phyloP scores from a whole-genome alignment of 2,329 filamentous ascomycete species.

The Zarea fungicola region DNA sequence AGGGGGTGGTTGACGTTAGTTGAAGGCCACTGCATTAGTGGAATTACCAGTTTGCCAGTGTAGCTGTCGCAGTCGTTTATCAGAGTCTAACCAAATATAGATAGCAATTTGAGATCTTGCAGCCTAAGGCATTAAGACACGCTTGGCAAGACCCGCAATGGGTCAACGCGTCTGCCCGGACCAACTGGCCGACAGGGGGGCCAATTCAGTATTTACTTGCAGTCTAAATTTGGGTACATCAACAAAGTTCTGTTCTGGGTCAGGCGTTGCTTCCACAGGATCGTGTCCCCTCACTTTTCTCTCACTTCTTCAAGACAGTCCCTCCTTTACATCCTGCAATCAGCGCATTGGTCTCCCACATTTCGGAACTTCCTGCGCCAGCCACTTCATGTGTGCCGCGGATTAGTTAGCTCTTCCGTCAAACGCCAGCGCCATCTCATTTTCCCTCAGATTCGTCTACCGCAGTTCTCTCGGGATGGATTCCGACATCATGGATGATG shows the following conservation, averaged over 20 bases:
- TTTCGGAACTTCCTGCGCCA: not conserved
- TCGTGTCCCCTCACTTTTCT: conserved; percentile 7
- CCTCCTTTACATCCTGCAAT: not conserved
- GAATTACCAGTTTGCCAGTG: no score
- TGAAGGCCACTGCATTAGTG: no score
- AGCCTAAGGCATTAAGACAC: conserved; percentile 13
- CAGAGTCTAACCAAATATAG: no score
- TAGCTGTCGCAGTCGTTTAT: no score
- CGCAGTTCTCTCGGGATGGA: conserved; percentile 41
- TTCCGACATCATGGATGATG: conserved; percentile 54
- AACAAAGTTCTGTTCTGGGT: conserved; percentile 6
- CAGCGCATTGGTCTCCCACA: not conserved
- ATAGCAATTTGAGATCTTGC: conserved; percentile 1
- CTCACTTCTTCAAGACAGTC: not conserved
- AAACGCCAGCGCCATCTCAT: not conserved
- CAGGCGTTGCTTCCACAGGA: not conserved
- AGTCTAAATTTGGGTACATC: conserved; percentile 1
- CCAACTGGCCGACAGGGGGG: not conserved
- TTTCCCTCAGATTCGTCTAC: not conserved
- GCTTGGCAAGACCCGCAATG: not conserved
- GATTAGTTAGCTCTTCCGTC: conserved; percentile 4
- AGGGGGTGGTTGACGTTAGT: no score
- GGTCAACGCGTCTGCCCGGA: conserved; percentile 12
- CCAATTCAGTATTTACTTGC: conserved; percentile 4
- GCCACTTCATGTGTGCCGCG: not conserved